A percentile compares a stretch with the other conserved stretches of the same genome.
Conservation (phyloP, 345 rosid genomes). For the Populus ilicifolia region DNA sequence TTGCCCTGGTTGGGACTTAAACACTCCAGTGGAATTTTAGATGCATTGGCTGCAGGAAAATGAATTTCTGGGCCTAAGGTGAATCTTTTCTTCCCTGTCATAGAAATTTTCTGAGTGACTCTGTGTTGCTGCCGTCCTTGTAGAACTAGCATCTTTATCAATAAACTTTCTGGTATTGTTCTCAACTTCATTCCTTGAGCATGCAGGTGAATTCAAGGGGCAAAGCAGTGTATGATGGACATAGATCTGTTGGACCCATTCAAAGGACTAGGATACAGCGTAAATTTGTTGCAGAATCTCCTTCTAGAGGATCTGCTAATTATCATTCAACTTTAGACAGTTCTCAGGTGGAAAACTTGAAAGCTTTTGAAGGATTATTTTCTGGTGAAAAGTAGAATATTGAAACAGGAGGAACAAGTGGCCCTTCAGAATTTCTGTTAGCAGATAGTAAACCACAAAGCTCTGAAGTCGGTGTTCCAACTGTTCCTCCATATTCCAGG, state of each 20-base stretch:
- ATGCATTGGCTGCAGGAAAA: not conserved
- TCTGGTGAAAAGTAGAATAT: slow-evolving; percentile 36
- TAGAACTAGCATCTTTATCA: not conserved
- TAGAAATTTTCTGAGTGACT: not conserved
- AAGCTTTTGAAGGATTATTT: slow-evolving; percentile 23
- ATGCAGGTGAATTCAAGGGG: slow-evolving; percentile 41
- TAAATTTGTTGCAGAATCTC: slow-evolving; percentile 29
- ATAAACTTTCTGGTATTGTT: slow-evolving; percentile 3
- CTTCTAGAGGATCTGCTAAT: slow-evolving; percentile 36
- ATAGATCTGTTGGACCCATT: slow-evolving; percentile 71
- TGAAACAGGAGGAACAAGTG: slow-evolving; percentile 43
- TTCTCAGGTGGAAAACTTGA: slow-evolving; percentile 36
- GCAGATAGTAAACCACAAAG: slow-evolving; percentile 31
- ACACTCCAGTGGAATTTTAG: not conserved
- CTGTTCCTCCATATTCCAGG: slow-evolving; percentile 71
- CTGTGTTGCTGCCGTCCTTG: not conserved
- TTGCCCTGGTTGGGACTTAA: not conserved
- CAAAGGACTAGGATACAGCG: slow-evolving; percentile 52
- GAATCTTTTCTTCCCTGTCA: not conserved
- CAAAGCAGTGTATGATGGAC: slow-evolving; percentile 33
- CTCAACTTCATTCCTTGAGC: slow-evolving; percentile 12
- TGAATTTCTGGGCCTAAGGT: not conserved
- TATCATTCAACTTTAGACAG: slow-evolving; percentile 34
- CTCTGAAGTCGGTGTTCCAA: slow-evolving; percentile 39
- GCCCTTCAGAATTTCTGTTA: slow-evolving; percentile 34